phyloP scores from a whole-genome alignment of 2,329 filamentous ascomycete species.

The Calonectria ilicicola region DNA sequence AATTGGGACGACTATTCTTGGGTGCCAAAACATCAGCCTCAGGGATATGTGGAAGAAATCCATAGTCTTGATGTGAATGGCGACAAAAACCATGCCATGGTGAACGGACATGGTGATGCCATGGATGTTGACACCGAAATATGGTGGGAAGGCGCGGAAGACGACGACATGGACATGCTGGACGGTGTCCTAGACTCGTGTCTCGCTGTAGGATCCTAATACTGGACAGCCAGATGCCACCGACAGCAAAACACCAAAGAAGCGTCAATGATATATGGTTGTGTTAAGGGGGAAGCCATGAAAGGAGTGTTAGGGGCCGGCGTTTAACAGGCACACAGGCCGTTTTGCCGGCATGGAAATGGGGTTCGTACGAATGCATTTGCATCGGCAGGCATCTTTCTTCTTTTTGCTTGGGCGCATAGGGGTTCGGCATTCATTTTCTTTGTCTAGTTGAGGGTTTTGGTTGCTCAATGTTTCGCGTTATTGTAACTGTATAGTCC shows the following conservation, averaged over 20 bases:
- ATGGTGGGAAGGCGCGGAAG: conserved; percentile 73
- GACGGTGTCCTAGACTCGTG: conserved; percentile 69
- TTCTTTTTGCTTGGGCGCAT: conserved; percentile 33
- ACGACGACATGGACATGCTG: conserved; percentile 63
- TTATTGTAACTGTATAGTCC: conserved; percentile 36
- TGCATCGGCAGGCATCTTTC: conserved; percentile 41
- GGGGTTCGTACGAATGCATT: conserved; percentile 34
- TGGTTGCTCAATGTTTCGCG: conserved; percentile 8
- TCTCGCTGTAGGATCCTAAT: conserved; percentile 58
- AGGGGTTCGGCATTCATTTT: conserved; percentile 27
- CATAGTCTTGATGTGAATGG: conserved; percentile 49
- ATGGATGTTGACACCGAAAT: conserved; percentile 71
- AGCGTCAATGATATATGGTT: not conserved
- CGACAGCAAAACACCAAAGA: not conserved
- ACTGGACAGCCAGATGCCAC: not conserved
- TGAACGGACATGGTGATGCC: conserved; percentile 65
- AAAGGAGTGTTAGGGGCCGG: conserved; percentile 39
- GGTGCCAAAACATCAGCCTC: conserved; percentile 53
- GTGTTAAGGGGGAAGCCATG: conserved; percentile 12
- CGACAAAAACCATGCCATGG: conserved; percentile 50
- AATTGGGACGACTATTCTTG: conserved; percentile 72
- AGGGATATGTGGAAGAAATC: conserved; percentile 41
- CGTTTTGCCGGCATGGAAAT: conserved; percentile 26
- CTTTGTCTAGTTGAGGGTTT: conserved; percentile 19
- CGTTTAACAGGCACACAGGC: conserved; percentile 37